Conservation (phyloP, 495 filamentous ascomycete genomes). For the Penicillium canariense region DNA sequence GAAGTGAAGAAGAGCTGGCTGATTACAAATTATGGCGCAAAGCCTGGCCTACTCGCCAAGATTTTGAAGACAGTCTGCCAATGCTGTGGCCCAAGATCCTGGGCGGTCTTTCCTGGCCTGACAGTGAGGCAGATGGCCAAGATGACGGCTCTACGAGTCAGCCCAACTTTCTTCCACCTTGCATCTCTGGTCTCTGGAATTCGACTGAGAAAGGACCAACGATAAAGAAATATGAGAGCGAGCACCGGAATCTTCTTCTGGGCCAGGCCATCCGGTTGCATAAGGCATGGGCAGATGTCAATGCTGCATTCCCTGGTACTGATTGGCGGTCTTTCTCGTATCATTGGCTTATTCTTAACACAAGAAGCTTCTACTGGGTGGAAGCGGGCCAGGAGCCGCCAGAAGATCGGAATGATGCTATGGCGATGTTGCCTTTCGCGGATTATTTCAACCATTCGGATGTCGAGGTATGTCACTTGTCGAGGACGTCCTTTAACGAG, state of each 20-base stretch:
- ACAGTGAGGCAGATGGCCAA: neutral
- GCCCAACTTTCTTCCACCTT: constrained; percentile 37
- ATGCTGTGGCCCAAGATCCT: constrained; percentile 58
- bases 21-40: constrained; percentile 58
- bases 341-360: constrained; percentile 80
- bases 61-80: constrained; percentile 64
- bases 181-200: constrained; percentile 40
- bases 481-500: neutral
- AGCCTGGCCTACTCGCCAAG: constrained; percentile 60
- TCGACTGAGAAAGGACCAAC: constrained; percentile 20
- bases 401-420: constrained; percentile 60
- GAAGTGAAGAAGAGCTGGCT: constrained; percentile 29
- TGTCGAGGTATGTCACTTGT: constrained; percentile 33
- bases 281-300: constrained; percentile 58
- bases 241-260: constrained; percentile 52
- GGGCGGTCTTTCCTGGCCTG: constrained; percentile 27
- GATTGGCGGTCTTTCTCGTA: constrained; percentile 59
- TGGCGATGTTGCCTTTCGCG: constrained; percentile 79
- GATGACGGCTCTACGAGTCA: neutral
- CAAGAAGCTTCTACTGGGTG: constrained; percentile 76
- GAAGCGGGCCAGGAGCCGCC: constrained; percentile 50
- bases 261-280: constrained; percentile 62
- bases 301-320: constrained; percentile 50
- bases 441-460: constrained; percentile 86
- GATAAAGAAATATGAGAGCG: constrained; percentile 31